Percentiles rank a stretch among this genome's conserved stretches.
phyloP scores from a whole-genome alignment of 1,284 basidiomycete genomes.

The Waitea zeae region DNA sequence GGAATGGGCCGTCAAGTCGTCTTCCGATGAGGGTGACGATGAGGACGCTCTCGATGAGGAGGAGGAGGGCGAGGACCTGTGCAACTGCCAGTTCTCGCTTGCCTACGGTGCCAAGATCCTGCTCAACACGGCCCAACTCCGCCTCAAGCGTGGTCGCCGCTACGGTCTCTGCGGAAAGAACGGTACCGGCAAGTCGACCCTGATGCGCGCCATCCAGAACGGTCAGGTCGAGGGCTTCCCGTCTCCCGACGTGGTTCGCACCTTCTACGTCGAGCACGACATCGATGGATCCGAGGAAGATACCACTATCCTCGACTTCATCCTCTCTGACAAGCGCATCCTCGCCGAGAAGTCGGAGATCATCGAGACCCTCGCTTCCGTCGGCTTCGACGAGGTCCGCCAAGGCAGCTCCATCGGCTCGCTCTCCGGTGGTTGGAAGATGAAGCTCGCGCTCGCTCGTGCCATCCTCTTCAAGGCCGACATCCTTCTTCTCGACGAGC shows the following conservation, averaged over 20 bases:
- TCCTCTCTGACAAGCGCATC: slow-evolving; percentile 76
- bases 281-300: slow-evolving; percentile 92
- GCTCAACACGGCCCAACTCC: slow-evolving; percentile 89
- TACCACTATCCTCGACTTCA: slow-evolving; percentile 83
- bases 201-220: slow-evolving; percentile 94
- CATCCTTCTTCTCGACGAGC: slow-evolving; percentile 92
- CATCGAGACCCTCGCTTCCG: slow-evolving; percentile 69
- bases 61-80: slow-evolving; percentile 94
- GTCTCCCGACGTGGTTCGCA: slow-evolving; percentile 87
- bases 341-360: slow-evolving; percentile 56
- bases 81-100: slow-evolving; percentile 96
- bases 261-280: slow-evolving; percentile 98
- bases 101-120: slow-evolving; percentile 98
- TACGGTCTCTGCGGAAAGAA: slow-evolving; percentile 98
- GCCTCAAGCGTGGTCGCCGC: slow-evolving; percentile 96
- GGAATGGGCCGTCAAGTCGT: slow-evolving; percentile 82
- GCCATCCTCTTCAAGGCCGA: slow-evolving; percentile 99
- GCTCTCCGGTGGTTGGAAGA: slow-evolving; percentile 99
- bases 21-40: slow-evolving; percentile 61
- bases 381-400: slow-evolving; percentile 82
- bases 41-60: slow-evolving; percentile 69
- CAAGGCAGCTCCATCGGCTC: slow-evolving; percentile 78
- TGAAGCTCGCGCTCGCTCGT: slow-evolving; percentile 97
- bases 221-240: slow-evolving; percentile 97
- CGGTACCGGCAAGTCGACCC: slow-evolving; percentile 96